phyloP scores from a whole-genome alignment of 495 filamentous ascomycete species.

The Neurospora sp. region DNA sequence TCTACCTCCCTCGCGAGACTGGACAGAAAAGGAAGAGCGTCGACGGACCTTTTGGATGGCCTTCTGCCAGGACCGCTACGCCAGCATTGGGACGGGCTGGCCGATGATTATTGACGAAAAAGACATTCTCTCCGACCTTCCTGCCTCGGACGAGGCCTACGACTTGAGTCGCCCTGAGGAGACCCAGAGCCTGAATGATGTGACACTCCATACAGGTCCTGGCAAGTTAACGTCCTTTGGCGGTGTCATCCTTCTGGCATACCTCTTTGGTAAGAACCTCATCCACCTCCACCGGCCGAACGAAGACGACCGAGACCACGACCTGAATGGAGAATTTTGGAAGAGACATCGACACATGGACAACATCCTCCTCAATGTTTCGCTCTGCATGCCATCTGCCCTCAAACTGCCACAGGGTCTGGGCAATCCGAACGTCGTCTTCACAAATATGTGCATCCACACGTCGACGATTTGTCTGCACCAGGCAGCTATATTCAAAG shows the following conservation, averaged over 20 bases:
- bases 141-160: conserved; percentile 78
- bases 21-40: conserved; percentile 87
- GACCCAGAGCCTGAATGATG: conserved; percentile 57
- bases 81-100: conserved; percentile 96
- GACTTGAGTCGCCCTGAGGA: conserved; percentile 63
- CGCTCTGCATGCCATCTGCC: conserved; percentile 71
- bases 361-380: conserved; percentile 77
- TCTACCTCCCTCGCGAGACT: conserved; percentile 74
- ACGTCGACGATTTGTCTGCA: conserved; percentile 95
- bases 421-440: conserved; percentile 76
- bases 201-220: conserved; percentile 61
- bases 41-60: conserved; percentile 91
- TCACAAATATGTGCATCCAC: conserved; percentile 94
- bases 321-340: conserved; percentile 94
- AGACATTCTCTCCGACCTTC: conserved; percentile 83
- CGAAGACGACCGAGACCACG: conserved; percentile 69
- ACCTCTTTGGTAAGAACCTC: conserved; percentile 88
- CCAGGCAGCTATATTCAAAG: conserved; percentile 96
- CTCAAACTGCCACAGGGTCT: conserved; percentile 73
- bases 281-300: conserved; percentile 88
- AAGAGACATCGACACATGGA: conserved; percentile 84
- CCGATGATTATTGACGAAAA: conserved; percentile 87
- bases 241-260: conserved; percentile 73
- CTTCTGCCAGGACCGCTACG: conserved; percentile 82
- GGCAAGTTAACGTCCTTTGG: conserved; percentile 66